Percentiles rank a stretch among this genome's conserved stretches.
phyloP scores from a whole-genome alignment of 768 basidiomycete genomes.

The Suillus placidus region DNA sequence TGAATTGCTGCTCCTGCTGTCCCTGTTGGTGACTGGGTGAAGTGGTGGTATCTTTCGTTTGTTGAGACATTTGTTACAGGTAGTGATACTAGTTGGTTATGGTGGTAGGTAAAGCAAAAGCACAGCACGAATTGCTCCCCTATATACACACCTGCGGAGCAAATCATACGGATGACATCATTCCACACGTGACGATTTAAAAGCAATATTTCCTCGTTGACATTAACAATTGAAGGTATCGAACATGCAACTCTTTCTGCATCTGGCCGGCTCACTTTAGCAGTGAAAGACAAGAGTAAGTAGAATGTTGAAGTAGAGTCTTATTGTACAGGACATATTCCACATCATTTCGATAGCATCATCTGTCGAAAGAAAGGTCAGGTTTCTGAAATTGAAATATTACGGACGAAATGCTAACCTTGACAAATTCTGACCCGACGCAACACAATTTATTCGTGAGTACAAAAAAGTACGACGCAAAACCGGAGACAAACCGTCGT shows the following conservation, averaged over 20 bases:
- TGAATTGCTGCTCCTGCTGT: conserved; percentile 44
- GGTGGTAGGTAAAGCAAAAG: not conserved
- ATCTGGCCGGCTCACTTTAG: not conserved
- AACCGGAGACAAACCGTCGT: conserved; percentile 56
- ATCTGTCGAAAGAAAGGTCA: conserved; percentile 46
- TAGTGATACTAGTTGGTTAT: not conserved
- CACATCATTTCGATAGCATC: conserved; percentile 69
- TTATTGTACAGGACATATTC: conserved; percentile 13
- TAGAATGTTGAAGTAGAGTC: conserved; percentile 8
- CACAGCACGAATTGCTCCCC: not conserved
- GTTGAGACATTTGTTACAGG: conserved; percentile 1
- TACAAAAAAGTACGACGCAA: conserved; percentile 10
- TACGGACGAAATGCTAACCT: conserved; percentile 41
- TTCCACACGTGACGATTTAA: not conserved
- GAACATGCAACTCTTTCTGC: not conserved
- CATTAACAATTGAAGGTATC: not conserved
- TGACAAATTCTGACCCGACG: conserved; percentile 66
- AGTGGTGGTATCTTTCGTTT: conserved; percentile 1
- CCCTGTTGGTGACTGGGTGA: not conserved
- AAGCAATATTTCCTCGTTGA: not conserved
- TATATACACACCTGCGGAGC: conserved; percentile 1
- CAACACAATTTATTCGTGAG: conserved; percentile 3
- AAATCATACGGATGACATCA: not conserved
- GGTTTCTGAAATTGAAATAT: conserved; percentile 10
- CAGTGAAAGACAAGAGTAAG: not conserved